These are phyloP conservation scores for Penicillium dipodomyicola DNA, from an alignment of 495 filamentous ascomycete species.

Conservation along the genomic window DNA sequence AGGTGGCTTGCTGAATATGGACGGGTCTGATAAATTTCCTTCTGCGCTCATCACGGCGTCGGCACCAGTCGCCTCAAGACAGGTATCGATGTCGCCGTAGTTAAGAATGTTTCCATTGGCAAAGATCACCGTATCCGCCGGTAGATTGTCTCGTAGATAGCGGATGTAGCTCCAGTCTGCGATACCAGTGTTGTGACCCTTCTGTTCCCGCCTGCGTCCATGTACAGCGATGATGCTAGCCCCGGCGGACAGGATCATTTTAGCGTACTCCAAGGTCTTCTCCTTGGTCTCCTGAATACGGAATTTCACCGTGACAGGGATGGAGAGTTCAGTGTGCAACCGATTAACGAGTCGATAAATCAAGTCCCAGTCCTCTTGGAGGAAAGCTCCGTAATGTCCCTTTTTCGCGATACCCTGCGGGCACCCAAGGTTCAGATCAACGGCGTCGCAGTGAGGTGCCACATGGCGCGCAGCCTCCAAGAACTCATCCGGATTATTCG, in stretches of 20 bases:
- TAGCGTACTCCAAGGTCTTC: constrained; percentile 82
- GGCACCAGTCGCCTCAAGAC: constrained; percentile 79
- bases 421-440: constrained; percentile 97
- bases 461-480: constrained; percentile 73
- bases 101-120: constrained; percentile 94
- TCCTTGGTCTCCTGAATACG: constrained; percentile 84
- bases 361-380: constrained; percentile 88
- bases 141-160: constrained; percentile 79
- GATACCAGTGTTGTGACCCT: constrained; percentile 91
- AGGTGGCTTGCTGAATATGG: constrained; percentile 73
- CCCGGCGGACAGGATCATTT: constrained; percentile 82
- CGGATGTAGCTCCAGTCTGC: constrained; percentile 86
- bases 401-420: constrained; percentile 91
- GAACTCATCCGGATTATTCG: constrained; percentile 78
- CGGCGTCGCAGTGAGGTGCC: constrained; percentile 83
- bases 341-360: constrained; percentile 76
- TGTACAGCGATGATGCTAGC: constrained; percentile 93
- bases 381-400: constrained; percentile 88
- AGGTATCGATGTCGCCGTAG: constrained; percentile 73
- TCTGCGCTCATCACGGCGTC: constrained; percentile 97
- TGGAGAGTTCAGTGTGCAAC: constrained; percentile 64
- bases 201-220: constrained; percentile 84
- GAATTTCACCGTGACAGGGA: constrained; percentile 95
- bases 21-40: constrained; percentile 86
- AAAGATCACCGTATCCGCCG: constrained; percentile 86